A percentile compares a stretch with the other conserved stretches of the same genome.
Conservation (phyloP, 1,284 basidiomycete species). For the Boletellus deceptivus region DNA sequence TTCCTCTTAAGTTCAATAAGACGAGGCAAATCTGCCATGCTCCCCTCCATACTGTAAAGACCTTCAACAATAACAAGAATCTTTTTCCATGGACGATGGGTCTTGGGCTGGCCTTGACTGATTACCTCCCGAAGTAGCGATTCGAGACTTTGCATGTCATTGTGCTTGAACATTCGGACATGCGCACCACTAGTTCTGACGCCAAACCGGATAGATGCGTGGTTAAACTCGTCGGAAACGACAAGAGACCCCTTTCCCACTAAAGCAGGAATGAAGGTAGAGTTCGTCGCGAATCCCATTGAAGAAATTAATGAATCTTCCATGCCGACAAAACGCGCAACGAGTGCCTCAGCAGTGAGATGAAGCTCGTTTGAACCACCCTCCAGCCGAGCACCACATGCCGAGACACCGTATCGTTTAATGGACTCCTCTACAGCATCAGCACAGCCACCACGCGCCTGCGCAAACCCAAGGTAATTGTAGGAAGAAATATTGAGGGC, state of each 20-base stretch:
- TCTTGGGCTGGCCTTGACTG: slow-evolving; percentile 96
- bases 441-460: slow-evolving; percentile 89
- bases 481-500: slow-evolving; percentile 97
- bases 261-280: slow-evolving; percentile 90
- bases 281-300: slow-evolving; percentile 99
- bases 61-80: slow-evolving; percentile 96
- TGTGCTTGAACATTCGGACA: slow-evolving; percentile 96
- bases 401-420: slow-evolving; percentile 76
- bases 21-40: slow-evolving; percentile 80
- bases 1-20: slow-evolving; percentile 89
- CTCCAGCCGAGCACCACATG: slow-evolving; percentile 79
- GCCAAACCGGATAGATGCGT: slow-evolving; percentile 93
- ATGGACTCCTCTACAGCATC: slow-evolving; percentile 88
- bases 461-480: slow-evolving; percentile 99
- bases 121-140: slow-evolving; percentile 85
- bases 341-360: slow-evolving; percentile 78
- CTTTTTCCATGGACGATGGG: slow-evolving; percentile 98
- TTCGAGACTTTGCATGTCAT: slow-evolving; percentile 88
- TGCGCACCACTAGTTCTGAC: slow-evolving; percentile 87
- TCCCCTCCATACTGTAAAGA: slow-evolving; percentile 98
- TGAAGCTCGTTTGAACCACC: slow-evolving; percentile 87
- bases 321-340: slow-evolving; percentile 86
- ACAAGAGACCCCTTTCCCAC: slow-evolving; percentile 91
- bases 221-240: slow-evolving; percentile 97
- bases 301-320: slow-evolving; percentile 90